phyloP scores from a whole-genome alignment of 768 basidiomycete genomes.

The Dacryopinax primogenitus region DNA sequence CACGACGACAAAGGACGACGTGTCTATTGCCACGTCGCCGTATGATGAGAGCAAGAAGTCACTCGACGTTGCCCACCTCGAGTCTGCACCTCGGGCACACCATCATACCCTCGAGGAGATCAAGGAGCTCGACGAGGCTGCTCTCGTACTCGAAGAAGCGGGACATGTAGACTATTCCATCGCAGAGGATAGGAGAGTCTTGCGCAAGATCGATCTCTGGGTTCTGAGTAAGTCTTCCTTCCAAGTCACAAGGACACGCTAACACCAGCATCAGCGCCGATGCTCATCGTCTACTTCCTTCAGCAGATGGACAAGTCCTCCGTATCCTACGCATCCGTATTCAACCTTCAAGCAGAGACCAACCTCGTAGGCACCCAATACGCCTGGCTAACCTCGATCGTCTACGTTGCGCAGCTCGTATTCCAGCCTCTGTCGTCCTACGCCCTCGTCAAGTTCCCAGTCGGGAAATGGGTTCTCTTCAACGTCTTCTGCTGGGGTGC shows the following conservation, averaged over 20 bases:
- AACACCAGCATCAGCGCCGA: conserved; percentile 17
- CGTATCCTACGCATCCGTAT: conserved; percentile 38
- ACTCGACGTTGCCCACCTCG: neutral
- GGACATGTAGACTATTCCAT: conserved; percentile 22
- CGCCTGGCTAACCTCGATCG: conserved; percentile 35
- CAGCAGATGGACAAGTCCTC: conserved; percentile 39
- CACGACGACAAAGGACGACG: neutral
- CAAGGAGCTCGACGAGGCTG: conserved; percentile 26
- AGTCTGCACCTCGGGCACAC: neutral
- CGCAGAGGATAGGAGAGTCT: conserved; percentile 27
- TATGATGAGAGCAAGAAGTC: conserved; percentile 2
- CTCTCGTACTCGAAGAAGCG: conserved; percentile 24
- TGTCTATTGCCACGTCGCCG: neutral
- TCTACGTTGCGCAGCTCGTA: conserved; percentile 35
- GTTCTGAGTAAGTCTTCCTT: conserved; percentile 23
- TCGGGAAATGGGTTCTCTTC: conserved; percentile 25
- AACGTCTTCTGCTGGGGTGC: conserved; percentile 13
- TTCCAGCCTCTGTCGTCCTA: conserved; percentile 36
- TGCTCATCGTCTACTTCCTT: conserved; percentile 28
- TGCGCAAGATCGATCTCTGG: conserved; percentile 31
- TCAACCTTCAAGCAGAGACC: conserved; percentile 31
- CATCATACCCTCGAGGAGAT: conserved; percentile 14
- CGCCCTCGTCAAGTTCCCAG: conserved; percentile 31
- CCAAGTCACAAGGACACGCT: neutral
- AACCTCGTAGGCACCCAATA: conserved; percentile 32